Evolutionary conservation across 768 basidiomycete genomes (phyloP), one percentile per base, ranked within the genome.

Genomic region (Leucocoprinus leucothites): DNA sequence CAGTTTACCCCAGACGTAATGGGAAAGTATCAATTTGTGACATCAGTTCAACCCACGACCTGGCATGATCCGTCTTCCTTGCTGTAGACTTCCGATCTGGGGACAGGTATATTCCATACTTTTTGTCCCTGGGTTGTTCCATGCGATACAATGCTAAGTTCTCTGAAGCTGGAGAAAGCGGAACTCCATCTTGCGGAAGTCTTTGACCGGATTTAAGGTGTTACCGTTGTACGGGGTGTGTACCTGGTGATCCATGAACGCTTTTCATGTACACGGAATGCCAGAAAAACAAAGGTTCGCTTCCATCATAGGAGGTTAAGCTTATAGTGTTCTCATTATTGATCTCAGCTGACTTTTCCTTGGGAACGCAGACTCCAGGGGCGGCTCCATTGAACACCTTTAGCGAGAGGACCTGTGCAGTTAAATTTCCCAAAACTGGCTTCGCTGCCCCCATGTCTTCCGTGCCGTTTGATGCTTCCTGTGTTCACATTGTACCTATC

Each of bases 221-320:
- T 16, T 46, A 53, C 46, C 31, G 22, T 49, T 43, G 47, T 35
- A 42, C 28, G 31, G 47, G 31, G 2, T 34, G 16, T 0, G n/a
- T 13, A 21, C 28, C 31, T 18, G 22, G 13, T 43, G 28, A 26
- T 16, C 47, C 47, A 42, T 28, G 25, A 9, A 31, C 26, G 25
- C 25, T 7, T 19, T 31, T 55, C 53, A 48, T 22, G 53, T 55
- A 55, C 45, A 48, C 26, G 25, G 13, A 25, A 28, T 48, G 35
- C 45, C 53, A 55, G 35, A 48, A 38, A 21, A 21, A 26, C 11
- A 24, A 44, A n/a, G 24, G 28, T 28, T 35, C 9, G 14, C 18
- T 44, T 44, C 51, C 40, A 19, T 13, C 9, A 22, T 16, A 11
- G 14, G 41, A 26, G 31, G 4, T 25, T 28, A 9, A 18, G 31